Evolutionary conservation across 257 asterid genomes (phyloP), one percentile per base, ranked within the genome.

Genomic region (Echites panduratus): DNA sequence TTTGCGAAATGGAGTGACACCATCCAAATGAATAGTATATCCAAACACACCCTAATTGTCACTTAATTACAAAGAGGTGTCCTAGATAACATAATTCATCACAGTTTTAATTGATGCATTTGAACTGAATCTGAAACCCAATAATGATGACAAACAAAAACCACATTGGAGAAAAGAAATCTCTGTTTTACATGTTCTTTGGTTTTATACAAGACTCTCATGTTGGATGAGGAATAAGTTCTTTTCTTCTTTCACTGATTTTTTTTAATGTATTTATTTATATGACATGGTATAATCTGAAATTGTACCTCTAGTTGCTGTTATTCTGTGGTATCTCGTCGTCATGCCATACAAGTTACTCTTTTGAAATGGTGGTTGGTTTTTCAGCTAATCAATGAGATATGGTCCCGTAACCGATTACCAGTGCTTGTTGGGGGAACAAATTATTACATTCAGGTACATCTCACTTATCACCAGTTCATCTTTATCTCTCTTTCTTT

Each of bases 361-460:
- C 14, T 20, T 26, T 16, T 40, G 26, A 14, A 7, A 63, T 62
- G 47, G 17, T 76, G 45, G 50, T 75, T 68, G 73, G 6, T 32
- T 48, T 75, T 81, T 67, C 75, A 95, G 99, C 88, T 95, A 66
- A 88, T 95, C 58, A 78, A 84, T 64, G 97, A 89, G 77, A 88
- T 95, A 75, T 83, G 85, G 79, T 89, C 97, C 66, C 90, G 96
- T 77, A 83, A 86, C 57, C 75, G 83, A 78, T 75, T 95, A 84
- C 99, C 99, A n/a, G 94, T 92, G 61, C 82, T 95, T 48, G 99
- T 95, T 59, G 99, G 99, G 8, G 99, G 99, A 82, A 89, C 99
- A 78, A 92, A 95, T 84, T 92, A 95, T 81, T 95, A 92, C 79
- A 95, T 92, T 78, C 99, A 92, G 96, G 98, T 94, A 75, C 81